Percentiles rank a stretch among this genome's conserved stretches.
phyloP scores from a whole-genome alignment of 2,329 filamentous ascomycete genomes.

The Botrytis porri region DNA sequence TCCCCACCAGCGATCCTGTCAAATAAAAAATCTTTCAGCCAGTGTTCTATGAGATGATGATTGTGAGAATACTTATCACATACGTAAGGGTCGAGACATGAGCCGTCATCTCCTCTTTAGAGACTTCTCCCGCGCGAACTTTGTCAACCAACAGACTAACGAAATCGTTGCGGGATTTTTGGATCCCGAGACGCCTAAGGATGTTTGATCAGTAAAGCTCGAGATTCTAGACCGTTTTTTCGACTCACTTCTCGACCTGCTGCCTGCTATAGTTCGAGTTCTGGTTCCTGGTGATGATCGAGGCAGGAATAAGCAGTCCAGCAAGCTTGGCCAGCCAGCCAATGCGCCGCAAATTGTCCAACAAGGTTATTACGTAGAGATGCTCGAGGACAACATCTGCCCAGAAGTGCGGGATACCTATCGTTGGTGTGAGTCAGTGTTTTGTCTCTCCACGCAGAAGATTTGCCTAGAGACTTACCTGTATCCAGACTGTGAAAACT shows the following conservation, averaged over 20 bases:
- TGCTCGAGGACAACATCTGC: not conserved
- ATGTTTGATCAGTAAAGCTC: no score
- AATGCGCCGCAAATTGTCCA: not conserved
- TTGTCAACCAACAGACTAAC: not conserved
- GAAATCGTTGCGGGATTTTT: not conserved
- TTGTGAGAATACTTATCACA: not conserved
- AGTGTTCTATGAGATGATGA: not conserved
- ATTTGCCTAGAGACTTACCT: not conserved
- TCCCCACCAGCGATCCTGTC: slow-evolving; percentile 7
- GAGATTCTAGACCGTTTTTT: no score
- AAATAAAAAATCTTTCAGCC: not conserved
- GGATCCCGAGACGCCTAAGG: not conserved
- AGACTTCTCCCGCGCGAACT: not conserved
- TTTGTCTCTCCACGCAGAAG: not conserved
- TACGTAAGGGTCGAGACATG: not conserved
- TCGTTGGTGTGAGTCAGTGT: not conserved
- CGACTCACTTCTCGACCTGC: no score
- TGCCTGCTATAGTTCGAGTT: no score
- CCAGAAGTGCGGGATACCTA: slow-evolving; percentile 4
- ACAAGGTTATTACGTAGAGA: not conserved
- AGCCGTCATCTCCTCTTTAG: not conserved
- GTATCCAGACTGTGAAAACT: not conserved
- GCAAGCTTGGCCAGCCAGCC: not conserved
- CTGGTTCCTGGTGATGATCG: not conserved
- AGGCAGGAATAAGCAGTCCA: not conserved